phyloP scores from a whole-genome alignment of 495 filamentous ascomycete species.

The Cairneyella variabilis region DNA sequence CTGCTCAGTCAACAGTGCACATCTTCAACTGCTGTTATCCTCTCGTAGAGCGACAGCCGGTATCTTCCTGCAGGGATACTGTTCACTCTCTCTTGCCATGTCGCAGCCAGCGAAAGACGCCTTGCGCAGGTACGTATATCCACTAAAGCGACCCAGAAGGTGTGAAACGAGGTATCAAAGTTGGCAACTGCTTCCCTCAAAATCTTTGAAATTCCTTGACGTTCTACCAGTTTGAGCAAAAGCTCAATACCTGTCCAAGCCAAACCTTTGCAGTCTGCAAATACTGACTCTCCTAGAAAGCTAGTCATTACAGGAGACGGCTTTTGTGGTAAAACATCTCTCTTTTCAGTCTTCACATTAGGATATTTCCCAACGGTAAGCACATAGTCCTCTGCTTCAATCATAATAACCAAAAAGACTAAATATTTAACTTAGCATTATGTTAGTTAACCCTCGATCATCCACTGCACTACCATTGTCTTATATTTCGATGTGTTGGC shows the following conservation, averaged over 20 bases:
- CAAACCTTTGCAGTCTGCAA: neutral
- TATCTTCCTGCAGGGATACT: neutral
- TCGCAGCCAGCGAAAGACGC: neutral
- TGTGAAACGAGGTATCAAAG: neutral
- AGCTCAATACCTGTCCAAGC: neutral
- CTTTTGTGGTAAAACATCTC: slow-evolving; percentile 94
- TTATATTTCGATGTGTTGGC: neutral
- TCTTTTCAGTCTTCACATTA: slow-evolving; percentile 94
- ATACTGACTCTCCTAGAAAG: slow-evolving; percentile 55
- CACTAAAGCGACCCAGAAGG: neutral
- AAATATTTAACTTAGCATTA: neutral
- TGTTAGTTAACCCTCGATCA: neutral
- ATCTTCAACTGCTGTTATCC: neutral
- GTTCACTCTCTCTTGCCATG: neutral
- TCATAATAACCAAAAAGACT: neutral
- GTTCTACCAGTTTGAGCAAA: neutral
- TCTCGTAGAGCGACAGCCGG: neutral
- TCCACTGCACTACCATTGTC: neutral
- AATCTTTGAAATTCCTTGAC: neutral
- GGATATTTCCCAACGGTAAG: neutral
- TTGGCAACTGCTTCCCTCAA: neutral
- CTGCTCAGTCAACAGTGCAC: neutral
- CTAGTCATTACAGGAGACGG: slow-evolving; percentile 97
- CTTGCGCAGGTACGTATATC: neutral
- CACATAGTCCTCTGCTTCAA: neutral